Evolutionary conservation across 2,329 filamentous ascomycete genomes (phyloP).

Genomic region (Penicillium sp.): DNA sequence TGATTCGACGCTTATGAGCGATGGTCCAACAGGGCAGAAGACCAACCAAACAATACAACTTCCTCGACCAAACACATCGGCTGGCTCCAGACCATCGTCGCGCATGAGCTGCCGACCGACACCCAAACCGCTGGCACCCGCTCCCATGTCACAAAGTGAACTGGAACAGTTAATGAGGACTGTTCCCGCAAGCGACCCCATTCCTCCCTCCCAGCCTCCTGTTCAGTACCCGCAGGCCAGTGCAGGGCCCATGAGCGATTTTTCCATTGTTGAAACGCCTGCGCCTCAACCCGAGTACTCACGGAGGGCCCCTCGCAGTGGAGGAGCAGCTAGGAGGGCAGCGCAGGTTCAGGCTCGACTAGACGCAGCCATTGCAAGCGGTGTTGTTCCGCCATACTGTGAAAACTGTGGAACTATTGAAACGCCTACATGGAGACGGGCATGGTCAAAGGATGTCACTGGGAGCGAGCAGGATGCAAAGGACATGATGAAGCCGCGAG

Average conservation of each 20-base stretch:
- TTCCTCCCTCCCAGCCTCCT: slow-evolving; percentile 28
- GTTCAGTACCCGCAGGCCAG: slow-evolving; percentile 48
- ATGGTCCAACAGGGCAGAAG: slow-evolving; percentile 21
- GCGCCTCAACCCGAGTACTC: slow-evolving; percentile 34
- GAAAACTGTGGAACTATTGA: slow-evolving; percentile 93
- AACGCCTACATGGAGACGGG: slow-evolving; percentile 93
- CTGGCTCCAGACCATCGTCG: slow-evolving; percentile 41
- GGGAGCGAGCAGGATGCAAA: slow-evolving; percentile 71
- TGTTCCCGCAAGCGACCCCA: slow-evolving; percentile 56
- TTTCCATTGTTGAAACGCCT: slow-evolving; percentile 44
- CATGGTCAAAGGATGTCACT: slow-evolving; percentile 74
- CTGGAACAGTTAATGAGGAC: slow-evolving; percentile 33
- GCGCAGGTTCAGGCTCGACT: slow-evolving; percentile 62
- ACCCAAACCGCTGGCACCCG: slow-evolving; percentile 42
- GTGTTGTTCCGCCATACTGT: slow-evolving; percentile 85
- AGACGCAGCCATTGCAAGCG: slow-evolving; percentile 66
- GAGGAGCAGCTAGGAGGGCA: slow-evolving; percentile 63
- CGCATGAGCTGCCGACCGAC: slow-evolving; percentile 37
- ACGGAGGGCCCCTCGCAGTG: slow-evolving; percentile 44
- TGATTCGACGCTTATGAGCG: slow-evolving; percentile 23
- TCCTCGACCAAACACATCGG: slow-evolving; percentile 30
- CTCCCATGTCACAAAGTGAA: slow-evolving; percentile 38
- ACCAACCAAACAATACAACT: slow-evolving; percentile 20
- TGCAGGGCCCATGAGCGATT: slow-evolving; percentile 48
- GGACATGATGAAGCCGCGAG: slow-evolving; percentile 70